phyloP scores from a whole-genome alignment of 228 moss, liverwort and hornwort genomes.

The Sphagnum magellanicum region DNA sequence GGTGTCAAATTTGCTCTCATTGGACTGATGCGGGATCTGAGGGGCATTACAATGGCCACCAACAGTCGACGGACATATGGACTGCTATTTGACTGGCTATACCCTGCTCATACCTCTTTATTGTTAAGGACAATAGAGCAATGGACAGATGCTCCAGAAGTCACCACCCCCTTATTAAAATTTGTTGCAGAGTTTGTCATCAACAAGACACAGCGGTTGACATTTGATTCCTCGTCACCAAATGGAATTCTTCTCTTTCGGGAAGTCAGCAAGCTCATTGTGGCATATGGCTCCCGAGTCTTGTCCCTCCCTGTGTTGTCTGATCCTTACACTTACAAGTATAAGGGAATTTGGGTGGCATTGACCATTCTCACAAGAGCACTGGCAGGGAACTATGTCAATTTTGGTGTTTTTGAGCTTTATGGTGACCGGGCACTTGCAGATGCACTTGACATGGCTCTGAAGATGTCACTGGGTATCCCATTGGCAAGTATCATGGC shows the following conservation, averaged over 20 bases:
- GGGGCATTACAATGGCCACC: constrained; percentile 68
- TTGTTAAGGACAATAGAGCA: constrained; percentile 56
- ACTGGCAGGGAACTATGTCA: constrained; percentile 63
- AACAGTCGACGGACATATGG: constrained; percentile 65
- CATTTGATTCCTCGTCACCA: constrained; percentile 50
- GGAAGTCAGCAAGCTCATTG: constrained; percentile 60
- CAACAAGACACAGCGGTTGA: constrained; percentile 66
- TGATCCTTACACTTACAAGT: constrained; percentile 62
- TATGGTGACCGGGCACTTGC: constrained; percentile 56
- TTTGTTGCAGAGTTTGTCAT: constrained; percentile 63
- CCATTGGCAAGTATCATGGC: constrained; percentile 61
- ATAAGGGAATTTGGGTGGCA: constrained; percentile 70
- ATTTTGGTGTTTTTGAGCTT: constrained; percentile 66
- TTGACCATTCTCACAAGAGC: constrained; percentile 60
- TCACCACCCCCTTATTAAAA: constrained; percentile 61
- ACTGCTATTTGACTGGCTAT: constrained; percentile 64
- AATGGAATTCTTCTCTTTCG: constrained; percentile 34
- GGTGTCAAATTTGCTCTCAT: constrained; percentile 57
- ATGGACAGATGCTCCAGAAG: constrained; percentile 64
- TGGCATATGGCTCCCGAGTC: constrained; percentile 56
- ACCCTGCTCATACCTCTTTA: constrained; percentile 47
- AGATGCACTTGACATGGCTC: constrained; percentile 59
- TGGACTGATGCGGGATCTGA: constrained; percentile 65
- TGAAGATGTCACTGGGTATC: constrained; percentile 61
- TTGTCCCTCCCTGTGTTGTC: constrained; percentile 40